Percentiles rank a stretch among this genome's conserved stretches.
These are phyloP conservation scores for Polyporus tsugae DNA, from an alignment of 1,284 basidiomycete species.

Conservation along the genomic window DNA sequence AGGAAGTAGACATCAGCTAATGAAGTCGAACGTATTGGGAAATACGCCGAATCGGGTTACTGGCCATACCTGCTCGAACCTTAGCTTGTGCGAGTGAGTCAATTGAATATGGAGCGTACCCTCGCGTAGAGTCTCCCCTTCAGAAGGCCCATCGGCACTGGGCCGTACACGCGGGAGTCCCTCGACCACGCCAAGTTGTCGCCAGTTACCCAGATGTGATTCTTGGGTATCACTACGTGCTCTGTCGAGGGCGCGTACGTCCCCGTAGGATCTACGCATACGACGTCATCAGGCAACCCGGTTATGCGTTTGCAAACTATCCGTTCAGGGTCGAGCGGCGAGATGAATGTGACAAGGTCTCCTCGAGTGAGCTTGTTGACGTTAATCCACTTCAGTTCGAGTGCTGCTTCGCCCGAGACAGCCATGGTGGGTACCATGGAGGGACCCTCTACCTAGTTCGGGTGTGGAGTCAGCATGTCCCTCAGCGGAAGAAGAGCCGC, in stretches of 20 bases:
- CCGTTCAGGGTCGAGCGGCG: constrained; percentile 75
- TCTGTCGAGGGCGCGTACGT: constrained; percentile 64
- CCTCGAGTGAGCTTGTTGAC: constrained; percentile 71
- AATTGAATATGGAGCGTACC: constrained; percentile 56
- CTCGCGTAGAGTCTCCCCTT: constrained; percentile 80
- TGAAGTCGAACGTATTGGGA: constrained; percentile 53
- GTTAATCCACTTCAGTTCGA: constrained; percentile 69
- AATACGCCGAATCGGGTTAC: constrained; percentile 47
- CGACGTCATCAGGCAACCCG: constrained; percentile 88
- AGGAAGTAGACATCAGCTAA: constrained; percentile 47
- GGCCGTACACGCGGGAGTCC: constrained; percentile 92
- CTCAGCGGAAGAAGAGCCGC: background rate
- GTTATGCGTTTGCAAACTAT: constrained; percentile 92
- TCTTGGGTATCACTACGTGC: constrained; percentile 80
- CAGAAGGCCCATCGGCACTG: constrained; percentile 87
- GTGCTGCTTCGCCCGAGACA: constrained; percentile 61
- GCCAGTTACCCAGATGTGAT: constrained; percentile 92
- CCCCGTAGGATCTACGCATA: constrained; percentile 90
- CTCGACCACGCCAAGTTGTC: constrained; percentile 88
- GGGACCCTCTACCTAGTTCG: constrained; percentile 63
- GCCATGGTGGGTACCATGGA: constrained; percentile 91
- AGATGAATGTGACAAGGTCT: constrained; percentile 82
- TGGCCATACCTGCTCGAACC: constrained; percentile 61
- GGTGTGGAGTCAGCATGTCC: background rate
- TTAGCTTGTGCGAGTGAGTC: background rate